Conservation (phyloP, 2,329 filamentous ascomycete species). For the Fusarium udum region DNA sequence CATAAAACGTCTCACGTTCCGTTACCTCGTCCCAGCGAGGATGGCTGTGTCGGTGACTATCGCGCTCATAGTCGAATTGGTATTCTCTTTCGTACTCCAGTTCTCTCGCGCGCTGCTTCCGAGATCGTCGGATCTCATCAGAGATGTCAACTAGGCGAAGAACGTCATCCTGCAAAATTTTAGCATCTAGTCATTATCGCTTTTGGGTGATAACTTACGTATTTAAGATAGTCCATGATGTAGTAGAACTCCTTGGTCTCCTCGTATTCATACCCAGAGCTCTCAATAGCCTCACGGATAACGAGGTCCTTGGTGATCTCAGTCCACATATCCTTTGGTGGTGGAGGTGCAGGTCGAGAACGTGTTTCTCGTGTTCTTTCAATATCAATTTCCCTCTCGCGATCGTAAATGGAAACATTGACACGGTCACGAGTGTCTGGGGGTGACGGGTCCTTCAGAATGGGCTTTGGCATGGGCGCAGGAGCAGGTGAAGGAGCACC, state of each 20-base stretch:
- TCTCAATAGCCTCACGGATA: constrained; percentile 84
- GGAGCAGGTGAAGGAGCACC: constrained; percentile 46
- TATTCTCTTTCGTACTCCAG: constrained; percentile 68
- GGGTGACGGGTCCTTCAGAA: constrained; percentile 43
- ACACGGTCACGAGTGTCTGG: constrained; percentile 50
- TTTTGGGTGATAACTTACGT: constrained; percentile 68
- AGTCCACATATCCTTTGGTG: constrained; percentile 83
- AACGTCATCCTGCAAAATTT: constrained; percentile 77
- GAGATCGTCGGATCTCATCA: constrained; percentile 78
- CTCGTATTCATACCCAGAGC: constrained; percentile 86
- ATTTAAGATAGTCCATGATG: constrained; percentile 86
- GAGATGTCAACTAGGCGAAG: constrained; percentile 83
- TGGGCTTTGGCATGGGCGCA: constrained; percentile 30
- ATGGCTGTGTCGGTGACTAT: constrained; percentile 49
- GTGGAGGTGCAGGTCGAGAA: constrained; percentile 51
- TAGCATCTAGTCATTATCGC: background rate
- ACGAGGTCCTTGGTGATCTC: constrained; percentile 96
- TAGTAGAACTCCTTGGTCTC: constrained; percentile 93
- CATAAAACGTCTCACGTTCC: constrained; percentile 75
- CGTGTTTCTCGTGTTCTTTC: constrained; percentile 64
- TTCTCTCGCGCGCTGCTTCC: constrained; percentile 62
- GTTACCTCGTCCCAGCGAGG: constrained; percentile 67
- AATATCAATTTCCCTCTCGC: constrained; percentile 61
- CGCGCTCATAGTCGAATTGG: constrained; percentile 60
- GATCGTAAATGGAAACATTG: constrained; percentile 58